Evolutionary conservation across 2,329 filamentous ascomycete genomes (phyloP).

Genomic region (Alternaria triticimaculans): DNA sequence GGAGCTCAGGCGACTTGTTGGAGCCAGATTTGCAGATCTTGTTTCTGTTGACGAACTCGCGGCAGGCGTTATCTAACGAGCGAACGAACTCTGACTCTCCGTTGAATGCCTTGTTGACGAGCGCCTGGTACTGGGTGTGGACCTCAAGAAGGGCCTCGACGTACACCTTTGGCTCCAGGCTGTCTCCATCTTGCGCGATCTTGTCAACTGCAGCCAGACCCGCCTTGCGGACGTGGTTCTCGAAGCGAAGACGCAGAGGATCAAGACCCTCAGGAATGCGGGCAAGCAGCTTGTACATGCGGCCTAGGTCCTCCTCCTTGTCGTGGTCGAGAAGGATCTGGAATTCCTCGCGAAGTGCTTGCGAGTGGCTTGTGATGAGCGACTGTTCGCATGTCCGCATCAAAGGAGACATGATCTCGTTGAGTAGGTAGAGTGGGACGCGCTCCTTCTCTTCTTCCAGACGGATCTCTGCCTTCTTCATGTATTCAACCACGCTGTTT

Average conservation of each 20-base stretch:
- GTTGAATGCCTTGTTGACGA: conserved; percentile 91
- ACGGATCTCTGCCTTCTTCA: conserved; percentile 96
- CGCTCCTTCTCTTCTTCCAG: conserved; percentile 93
- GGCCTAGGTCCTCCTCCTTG: conserved; percentile 90
- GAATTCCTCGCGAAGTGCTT: conserved; percentile 91
- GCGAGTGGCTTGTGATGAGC: conserved; percentile 86
- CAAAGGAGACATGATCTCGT: conserved; percentile 82
- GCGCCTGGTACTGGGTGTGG: conserved; percentile 87
- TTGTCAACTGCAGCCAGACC: conserved; percentile 89
- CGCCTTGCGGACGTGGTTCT: conserved; percentile 89
- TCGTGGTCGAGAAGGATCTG: conserved; percentile 93
- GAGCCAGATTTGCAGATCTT: conserved; percentile 93
- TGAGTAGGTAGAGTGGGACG: conserved; percentile 88
- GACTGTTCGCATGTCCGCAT: conserved; percentile 89
- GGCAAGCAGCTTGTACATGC: conserved; percentile 92
- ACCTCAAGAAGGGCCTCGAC: conserved; percentile 94
- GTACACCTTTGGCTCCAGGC: conserved; percentile 93
- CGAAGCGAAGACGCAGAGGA: conserved; percentile 84
- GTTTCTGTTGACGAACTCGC: conserved; percentile 98
- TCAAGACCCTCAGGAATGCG: conserved; percentile 91
- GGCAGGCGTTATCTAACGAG: conserved; percentile 94
- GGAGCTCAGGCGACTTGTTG: conserved; percentile 90
- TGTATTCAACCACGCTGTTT: conserved; percentile 98
- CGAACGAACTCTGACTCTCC: conserved; percentile 97
- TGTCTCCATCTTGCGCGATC: conserved; percentile 85